These are phyloP conservation scores for Rhizophlyctis rosea DNA, from an alignment of 192 early-diverging fungal species.

Conservation along the genomic window DNA sequence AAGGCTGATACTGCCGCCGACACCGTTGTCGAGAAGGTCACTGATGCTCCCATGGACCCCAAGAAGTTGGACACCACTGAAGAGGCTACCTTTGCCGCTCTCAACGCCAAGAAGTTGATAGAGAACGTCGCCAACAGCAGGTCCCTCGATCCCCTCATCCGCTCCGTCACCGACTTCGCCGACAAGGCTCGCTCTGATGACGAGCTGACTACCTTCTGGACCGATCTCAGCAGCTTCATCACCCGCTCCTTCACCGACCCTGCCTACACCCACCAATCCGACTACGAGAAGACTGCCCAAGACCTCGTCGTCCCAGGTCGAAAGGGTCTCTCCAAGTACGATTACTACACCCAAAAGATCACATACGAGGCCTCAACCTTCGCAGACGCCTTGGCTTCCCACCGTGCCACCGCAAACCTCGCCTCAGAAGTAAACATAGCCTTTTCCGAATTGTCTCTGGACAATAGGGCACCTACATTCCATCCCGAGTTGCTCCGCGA, in stretches of 20 bases:
- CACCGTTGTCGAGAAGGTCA: constrained; percentile 20
- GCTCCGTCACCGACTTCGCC: constrained; percentile 32
- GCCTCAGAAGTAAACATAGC: constrained; percentile 30
- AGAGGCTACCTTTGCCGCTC: constrained; percentile 18
- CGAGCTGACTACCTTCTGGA: constrained; percentile 32
- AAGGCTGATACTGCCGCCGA: constrained; percentile 24
- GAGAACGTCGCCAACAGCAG: constrained; percentile 54
- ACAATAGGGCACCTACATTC: constrained; percentile 45
- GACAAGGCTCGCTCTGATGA: constrained; percentile 29
- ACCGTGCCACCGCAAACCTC: constrained; percentile 33
- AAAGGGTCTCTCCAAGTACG: constrained; percentile 30
- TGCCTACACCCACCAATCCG: constrained; percentile 25
- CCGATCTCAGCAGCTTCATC: constrained; percentile 34
- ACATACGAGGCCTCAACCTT: constrained; percentile 27
- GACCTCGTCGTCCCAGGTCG: constrained; percentile 35
- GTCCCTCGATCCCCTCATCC: constrained; percentile 41
- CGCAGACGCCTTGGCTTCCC: constrained; percentile 31
- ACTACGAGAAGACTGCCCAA: constrained; percentile 26
- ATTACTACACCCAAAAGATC: constrained; percentile 27
- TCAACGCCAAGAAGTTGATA: constrained; percentile 45
- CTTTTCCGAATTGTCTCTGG: constrained; percentile 44
- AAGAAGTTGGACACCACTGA: constrained; percentile 16
- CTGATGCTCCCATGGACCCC: constrained; percentile 20
- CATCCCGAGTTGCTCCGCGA: constrained; percentile 53
- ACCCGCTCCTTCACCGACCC: constrained; percentile 34